Conservation (phyloP, 2,329 filamentous ascomycete genomes). For the Graphilbum fragrans region DNA sequence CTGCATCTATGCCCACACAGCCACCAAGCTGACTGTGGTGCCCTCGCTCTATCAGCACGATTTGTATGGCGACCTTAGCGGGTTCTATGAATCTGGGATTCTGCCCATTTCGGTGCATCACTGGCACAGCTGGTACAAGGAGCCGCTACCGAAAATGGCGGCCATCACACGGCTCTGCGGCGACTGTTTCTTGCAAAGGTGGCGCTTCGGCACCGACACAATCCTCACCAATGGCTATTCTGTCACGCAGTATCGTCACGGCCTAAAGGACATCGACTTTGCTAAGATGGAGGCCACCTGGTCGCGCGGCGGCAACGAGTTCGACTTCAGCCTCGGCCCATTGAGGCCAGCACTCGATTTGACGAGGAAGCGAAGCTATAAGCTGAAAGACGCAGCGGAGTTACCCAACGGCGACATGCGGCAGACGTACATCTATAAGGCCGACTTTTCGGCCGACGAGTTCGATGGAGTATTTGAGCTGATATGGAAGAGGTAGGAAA, state of each 20-base stretch:
- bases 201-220: slow-evolving; percentile 31
- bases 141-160: slow-evolving; percentile 36
- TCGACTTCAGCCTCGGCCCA: slow-evolving; percentile 41
- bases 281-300: slow-evolving; percentile 42
- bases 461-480: slow-evolving; percentile 37
- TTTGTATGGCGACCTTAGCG: slow-evolving; percentile 38
- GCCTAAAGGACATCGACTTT: slow-evolving; percentile 27
- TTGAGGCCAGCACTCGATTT: slow-evolving; percentile 24
- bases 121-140: slow-evolving; percentile 49
- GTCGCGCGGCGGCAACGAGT: slow-evolving; percentile 31
- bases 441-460: slow-evolving; percentile 24
- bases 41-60: slow-evolving; percentile 46
- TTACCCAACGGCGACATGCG: slow-evolving; percentile 27
- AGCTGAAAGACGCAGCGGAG: slow-evolving; percentile 30
- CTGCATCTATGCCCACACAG: slow-evolving; percentile 43
- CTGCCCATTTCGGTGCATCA: slow-evolving; percentile 47
- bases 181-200: slow-evolving; percentile 46
- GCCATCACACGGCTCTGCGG: slow-evolving; percentile 39
- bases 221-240: slow-evolving; percentile 50
- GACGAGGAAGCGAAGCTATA: slow-evolving; percentile 38
- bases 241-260: slow-evolving; percentile 31
- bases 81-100: slow-evolving; percentile 47
- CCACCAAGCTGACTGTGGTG: slow-evolving; percentile 41
- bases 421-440: slow-evolving; percentile 42
- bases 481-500: too few species aligned